These are phyloP conservation scores for Laetiporus sulphureus DNA, from an alignment of 1,284 basidiomycete genomes.

Conservation along the genomic window DNA sequence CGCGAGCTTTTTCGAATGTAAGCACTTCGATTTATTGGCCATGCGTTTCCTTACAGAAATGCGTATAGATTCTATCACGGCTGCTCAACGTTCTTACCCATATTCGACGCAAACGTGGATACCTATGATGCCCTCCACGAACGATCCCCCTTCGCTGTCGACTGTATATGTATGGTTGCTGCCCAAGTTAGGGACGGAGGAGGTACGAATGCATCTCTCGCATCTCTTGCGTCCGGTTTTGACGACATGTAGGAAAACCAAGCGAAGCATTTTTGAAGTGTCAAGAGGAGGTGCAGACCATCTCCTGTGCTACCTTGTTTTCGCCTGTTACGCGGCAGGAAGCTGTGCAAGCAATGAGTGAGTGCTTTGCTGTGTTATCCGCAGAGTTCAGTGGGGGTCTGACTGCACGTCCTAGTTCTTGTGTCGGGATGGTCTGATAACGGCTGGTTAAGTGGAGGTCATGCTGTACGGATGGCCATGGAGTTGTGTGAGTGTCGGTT, in stretches of 20 bases:
- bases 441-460: conserved; percentile 87
- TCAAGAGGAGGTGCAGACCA: conserved; percentile 76
- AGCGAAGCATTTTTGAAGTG: conserved; percentile 63
- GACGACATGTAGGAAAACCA: conserved; percentile 38
- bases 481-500: conserved; percentile 65
- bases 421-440: conserved; percentile 89
- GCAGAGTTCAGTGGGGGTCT: too few relatives aligned
- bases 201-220: conserved; percentile 37
- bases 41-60: too few relatives aligned
- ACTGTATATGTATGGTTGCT: conserved; percentile 87
- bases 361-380: conserved; percentile 24
- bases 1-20: conserved; percentile 80
- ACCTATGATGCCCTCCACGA: conserved; percentile 77
- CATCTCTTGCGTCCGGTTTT: conserved; percentile 1
- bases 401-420: conserved; percentile 44
- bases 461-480: conserved; percentile 90
- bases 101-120: conserved; percentile 74
- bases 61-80: conserved; percentile 71
- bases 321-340: conserved; percentile 77
- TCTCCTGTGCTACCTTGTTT: conserved; percentile 82
- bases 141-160: conserved; percentile 79
- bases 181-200: conserved; percentile 84
- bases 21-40: too few relatives aligned
- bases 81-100: conserved; percentile 84
- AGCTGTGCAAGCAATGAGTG: conserved; percentile 87